Percentiles rank a stretch among this genome's conserved stretches.
phyloP scores from a whole-genome alignment of 768 basidiomycete species.

The Suillus bovinus region DNA sequence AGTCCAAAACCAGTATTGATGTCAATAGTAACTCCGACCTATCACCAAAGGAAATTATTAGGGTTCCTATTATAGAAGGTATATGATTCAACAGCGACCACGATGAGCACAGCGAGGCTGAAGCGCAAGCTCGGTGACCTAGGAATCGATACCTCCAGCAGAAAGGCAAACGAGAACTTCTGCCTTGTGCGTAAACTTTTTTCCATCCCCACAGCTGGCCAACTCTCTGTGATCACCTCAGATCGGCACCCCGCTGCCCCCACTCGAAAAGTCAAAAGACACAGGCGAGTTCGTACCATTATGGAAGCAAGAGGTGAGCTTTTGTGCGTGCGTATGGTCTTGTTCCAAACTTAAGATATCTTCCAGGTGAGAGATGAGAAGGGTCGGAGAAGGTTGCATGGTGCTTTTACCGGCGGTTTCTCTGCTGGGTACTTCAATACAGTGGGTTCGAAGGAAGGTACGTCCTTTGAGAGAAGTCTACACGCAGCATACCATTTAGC shows the following conservation, averaged over 20 bases:
- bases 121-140: slow-evolving; percentile 86
- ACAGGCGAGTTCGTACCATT: slow-evolving; percentile 93
- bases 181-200: slow-evolving; percentile 57
- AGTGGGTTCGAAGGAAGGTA: slow-evolving; percentile 95
- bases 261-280: slow-evolving; percentile 93
- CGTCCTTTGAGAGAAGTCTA: slow-evolving; percentile 14
- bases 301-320: slow-evolving; percentile 93
- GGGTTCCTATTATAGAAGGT: slow-evolving; percentile 3
- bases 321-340: slow-evolving; percentile 22
- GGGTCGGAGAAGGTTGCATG: slow-evolving; percentile 89
- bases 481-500: background rate
- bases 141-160: slow-evolving; percentile 69
- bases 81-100: background rate
- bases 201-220: background rate
- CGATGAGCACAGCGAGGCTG: slow-evolving; percentile 55
- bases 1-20: too few species aligned
- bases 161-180: slow-evolving; percentile 79
- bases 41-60: too few species aligned
- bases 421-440: slow-evolving; percentile 97
- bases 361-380: slow-evolving; percentile 88
- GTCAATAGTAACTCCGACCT: background rate
- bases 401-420: slow-evolving; percentile 98
- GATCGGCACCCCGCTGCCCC: slow-evolving; percentile 94
- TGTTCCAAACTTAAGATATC: slow-evolving; percentile 15
- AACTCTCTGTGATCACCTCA: slow-evolving; percentile 31